Percentiles rank a stretch among this genome's conserved stretches.
phyloP scores from a whole-genome alignment of 352 stramenopile genomes.

The Pythium aquatile region DNA sequence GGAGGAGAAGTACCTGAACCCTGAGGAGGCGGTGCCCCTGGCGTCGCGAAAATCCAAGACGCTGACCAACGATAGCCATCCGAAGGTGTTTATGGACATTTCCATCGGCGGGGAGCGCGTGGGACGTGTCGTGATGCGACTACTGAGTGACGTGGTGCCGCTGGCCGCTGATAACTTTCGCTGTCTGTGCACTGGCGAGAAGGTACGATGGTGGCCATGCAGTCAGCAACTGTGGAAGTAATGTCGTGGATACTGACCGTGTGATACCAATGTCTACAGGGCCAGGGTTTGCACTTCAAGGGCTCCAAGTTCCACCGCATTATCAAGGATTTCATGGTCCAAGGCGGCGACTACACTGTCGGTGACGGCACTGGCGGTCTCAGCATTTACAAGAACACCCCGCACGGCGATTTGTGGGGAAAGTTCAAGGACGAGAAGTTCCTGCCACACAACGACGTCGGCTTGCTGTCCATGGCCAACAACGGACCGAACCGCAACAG shows the following conservation, averaged over 20 bases:
- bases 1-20: conserved; percentile 53
- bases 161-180: conserved; percentile 96
- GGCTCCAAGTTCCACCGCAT: conserved; percentile 89
- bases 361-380: conserved; percentile 74
- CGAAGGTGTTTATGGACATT: conserved; percentile 96
- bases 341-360: conserved; percentile 73
- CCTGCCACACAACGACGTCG: conserved; percentile 64
- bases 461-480: conserved; percentile 83
- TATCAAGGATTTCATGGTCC: conserved; percentile 93
- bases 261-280: not conserved
- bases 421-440: conserved; percentile 87
- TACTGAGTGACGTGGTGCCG: conserved; percentile 92
- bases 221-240: too few relatives aligned
- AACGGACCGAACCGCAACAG: conserved; percentile 71
- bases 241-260: too few relatives aligned
- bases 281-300: conserved; percentile 76
- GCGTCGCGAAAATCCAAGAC: conserved; percentile 44
- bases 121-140: conserved; percentile 93
- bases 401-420: conserved; percentile 69
- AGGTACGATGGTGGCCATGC: conserved; percentile 37
- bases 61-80: conserved; percentile 61
- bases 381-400: conserved; percentile 74
- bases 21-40: conserved; percentile 30
- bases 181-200: conserved; percentile 73
- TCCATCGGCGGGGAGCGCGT: conserved; percentile 73